Evolutionary conservation across 1,139 yeast species (phyloP).

Genomic region (Yamadazyma dushanensis): DNA sequence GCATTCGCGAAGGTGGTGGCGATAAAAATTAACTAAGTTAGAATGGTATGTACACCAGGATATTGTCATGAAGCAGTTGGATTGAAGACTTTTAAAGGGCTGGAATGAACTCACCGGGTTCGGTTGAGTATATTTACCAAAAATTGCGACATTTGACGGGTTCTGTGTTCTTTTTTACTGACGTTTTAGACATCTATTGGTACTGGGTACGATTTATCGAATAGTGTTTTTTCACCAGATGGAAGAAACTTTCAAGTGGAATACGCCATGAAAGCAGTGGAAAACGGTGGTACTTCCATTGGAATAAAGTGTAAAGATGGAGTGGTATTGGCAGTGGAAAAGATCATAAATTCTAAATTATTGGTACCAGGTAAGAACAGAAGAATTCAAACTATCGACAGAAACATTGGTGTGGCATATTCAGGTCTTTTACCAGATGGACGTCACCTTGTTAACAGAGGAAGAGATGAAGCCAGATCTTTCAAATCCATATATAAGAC

Average conservation of each 20-base stretch:
- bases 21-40: slow-evolving; percentile 5
- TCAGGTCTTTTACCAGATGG: slow-evolving; percentile 97
- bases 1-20: slow-evolving; percentile 15
- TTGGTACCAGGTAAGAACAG: slow-evolving; percentile 87
- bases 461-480: slow-evolving; percentile 85
- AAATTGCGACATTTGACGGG: not conserved
- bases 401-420: slow-evolving; percentile 91
- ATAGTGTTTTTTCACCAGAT: slow-evolving; percentile 76
- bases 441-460: slow-evolving; percentile 86
- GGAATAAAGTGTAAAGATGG: slow-evolving; percentile 94
- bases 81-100: too few species aligned
- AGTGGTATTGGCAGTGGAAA: slow-evolving; percentile 93
- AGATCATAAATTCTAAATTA: slow-evolving; percentile 80
- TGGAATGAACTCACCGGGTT: too few species aligned
- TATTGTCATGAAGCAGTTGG: not conserved
- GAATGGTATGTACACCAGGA: slow-evolving; percentile 15
- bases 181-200: slow-evolving; percentile 74
- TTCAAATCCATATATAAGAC: slow-evolving; percentile 78
- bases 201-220: slow-evolving; percentile 94
- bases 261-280: slow-evolving; percentile 96
- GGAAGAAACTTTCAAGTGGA: slow-evolving; percentile 99
- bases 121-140: too few species aligned
- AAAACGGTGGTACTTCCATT: slow-evolving; percentile 92
- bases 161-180: slow-evolving; percentile 12
- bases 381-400: slow-evolving; percentile 89